Percentiles rank a stretch among this genome's conserved stretches.
Conservation (phyloP, 1,284 basidiomycete species). For the Psilocybe mexicana region DNA sequence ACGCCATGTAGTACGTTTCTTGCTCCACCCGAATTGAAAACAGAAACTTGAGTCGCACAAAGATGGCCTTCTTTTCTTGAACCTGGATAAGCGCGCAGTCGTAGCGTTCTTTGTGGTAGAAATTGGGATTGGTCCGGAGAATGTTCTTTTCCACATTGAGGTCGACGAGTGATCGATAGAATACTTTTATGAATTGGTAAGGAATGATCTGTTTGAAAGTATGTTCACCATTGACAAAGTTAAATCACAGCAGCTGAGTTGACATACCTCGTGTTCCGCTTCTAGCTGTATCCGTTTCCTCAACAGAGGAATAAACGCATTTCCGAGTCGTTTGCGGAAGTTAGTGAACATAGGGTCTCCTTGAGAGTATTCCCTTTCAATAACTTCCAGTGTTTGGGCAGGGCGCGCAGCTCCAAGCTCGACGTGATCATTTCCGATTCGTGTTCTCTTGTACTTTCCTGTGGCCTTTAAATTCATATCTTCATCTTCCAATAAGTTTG, state of each 20-base stretch:
- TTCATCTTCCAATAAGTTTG: too few relatives aligned
- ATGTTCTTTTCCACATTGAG: background rate
- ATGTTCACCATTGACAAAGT: too few relatives aligned
- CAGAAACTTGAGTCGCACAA: conserved; percentile 1
- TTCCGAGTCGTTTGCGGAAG: background rate
- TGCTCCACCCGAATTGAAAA: background rate
- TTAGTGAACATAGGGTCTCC: background rate
- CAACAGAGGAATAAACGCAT: background rate
- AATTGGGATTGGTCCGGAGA: background rate
- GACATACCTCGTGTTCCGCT: too few relatives aligned
- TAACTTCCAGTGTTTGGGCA: background rate
- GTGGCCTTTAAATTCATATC: too few relatives aligned
- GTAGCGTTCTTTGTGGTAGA: conserved; percentile 1
- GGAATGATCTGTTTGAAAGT: background rate
- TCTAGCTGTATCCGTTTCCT: background rate
- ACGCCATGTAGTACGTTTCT: conserved; percentile 1
- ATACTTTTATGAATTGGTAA: background rate
- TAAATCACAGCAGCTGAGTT: too few relatives aligned
- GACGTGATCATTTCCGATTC: background rate
- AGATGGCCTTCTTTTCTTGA: background rate
- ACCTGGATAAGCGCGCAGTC: conserved; percentile 7
- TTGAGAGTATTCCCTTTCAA: background rate
- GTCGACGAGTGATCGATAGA: background rate
- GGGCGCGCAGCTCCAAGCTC: background rate
- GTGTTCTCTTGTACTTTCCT: too few relatives aligned